These are phyloP conservation scores for Sclerotinia nivalis DNA, from an alignment of 2,329 filamentous ascomycete species.

Conservation along the genomic window DNA sequence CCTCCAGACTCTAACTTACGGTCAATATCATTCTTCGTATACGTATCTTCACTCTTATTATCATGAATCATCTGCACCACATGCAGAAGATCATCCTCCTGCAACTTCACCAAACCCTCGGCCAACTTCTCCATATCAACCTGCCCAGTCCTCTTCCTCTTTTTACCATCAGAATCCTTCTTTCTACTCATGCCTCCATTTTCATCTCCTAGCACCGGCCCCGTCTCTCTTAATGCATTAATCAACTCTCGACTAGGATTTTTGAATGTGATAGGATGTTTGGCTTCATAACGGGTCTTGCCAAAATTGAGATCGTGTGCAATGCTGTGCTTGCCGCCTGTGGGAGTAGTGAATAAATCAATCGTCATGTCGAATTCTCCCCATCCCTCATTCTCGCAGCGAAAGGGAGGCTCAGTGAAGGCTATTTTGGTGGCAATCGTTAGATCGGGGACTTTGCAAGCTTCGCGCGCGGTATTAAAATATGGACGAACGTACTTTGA, in stretches of 20 bases:
- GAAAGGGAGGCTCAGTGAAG: conserved; percentile 83
- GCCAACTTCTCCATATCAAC: conserved; percentile 96
- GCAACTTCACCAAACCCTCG: conserved; percentile 82
- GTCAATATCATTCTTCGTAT: conserved; percentile 96
- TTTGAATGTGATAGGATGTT: conserved; percentile 81
- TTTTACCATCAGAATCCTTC: conserved; percentile 70
- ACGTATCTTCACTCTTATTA: conserved; percentile 90
- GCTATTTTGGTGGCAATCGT: conserved; percentile 48
- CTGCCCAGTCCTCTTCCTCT: conserved; percentile 60
- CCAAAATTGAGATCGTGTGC: conserved; percentile 92
- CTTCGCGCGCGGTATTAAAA: background rate
- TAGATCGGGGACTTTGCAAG: conserved; percentile 5
- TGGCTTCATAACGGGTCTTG: conserved; percentile 76
- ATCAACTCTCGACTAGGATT: conserved; percentile 89
- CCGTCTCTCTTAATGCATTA: conserved; percentile 76
- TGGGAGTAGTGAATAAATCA: conserved; percentile 78
- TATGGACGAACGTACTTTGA: conserved; percentile 65
- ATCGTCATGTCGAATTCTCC: conserved; percentile 97
- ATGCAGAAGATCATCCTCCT: conserved; percentile 89
- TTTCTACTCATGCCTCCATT: conserved; percentile 60
- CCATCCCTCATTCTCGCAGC: conserved; percentile 93
- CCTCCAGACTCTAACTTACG: conserved; percentile 55
- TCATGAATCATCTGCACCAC: conserved; percentile 98
- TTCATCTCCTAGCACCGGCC: conserved; percentile 77
- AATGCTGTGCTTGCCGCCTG: conserved; percentile 77